Percentiles rank a stretch among this genome's conserved stretches.
Conservation (phyloP, 805 yeast species). For the Nakazawaea anatomiae region DNA sequence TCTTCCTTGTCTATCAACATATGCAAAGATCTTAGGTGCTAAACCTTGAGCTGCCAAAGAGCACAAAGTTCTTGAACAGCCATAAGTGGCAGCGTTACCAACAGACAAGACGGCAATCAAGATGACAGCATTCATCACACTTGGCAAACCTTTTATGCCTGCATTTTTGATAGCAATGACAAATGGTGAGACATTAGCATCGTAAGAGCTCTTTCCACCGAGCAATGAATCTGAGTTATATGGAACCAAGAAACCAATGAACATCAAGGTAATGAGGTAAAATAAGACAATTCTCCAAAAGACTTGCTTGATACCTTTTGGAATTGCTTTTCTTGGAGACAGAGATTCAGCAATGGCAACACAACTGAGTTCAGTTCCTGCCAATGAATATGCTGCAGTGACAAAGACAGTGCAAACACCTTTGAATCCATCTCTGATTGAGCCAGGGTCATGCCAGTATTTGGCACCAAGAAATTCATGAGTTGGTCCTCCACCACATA, state of each 20-base stretch:
- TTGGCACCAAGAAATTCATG: slow-evolving; percentile 47
- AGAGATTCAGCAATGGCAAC: slow-evolving; percentile 73
- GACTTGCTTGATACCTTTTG: slow-evolving; percentile 73
- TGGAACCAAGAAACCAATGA: slow-evolving; percentile 68
- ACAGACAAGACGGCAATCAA: slow-evolving; percentile 65
- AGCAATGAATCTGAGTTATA: slow-evolving; percentile 44
- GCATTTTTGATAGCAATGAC: slow-evolving; percentile 68
- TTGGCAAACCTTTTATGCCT: slow-evolving; percentile 60
- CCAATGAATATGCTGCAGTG: slow-evolving; percentile 71
- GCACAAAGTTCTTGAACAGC: slow-evolving; percentile 56
- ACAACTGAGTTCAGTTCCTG: slow-evolving; percentile 71
- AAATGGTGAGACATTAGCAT: slow-evolving; percentile 66
- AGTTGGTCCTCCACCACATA: slow-evolving; percentile 50
- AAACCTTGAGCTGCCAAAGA: slow-evolving; percentile 36
- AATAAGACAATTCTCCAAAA: slow-evolving; percentile 77
- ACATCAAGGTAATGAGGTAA: slow-evolving; percentile 52
- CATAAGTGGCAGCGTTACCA: slow-evolving; percentile 68
- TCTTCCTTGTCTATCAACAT: slow-evolving; percentile 44
- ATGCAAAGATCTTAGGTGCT: slow-evolving; percentile 36
- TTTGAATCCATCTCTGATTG: slow-evolving; percentile 59
- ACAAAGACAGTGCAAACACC: slow-evolving; percentile 71
- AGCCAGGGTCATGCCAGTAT: slow-evolving; percentile 63
- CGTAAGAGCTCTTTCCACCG: slow-evolving; percentile 42
- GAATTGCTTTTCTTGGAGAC: slow-evolving; percentile 62
- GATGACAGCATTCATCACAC: slow-evolving; percentile 66